Percentiles rank a stretch among this genome's conserved stretches.
phyloP scores from a whole-genome alignment of 2,329 filamentous ascomycete species.

The Parafenestella ontariensis region DNA sequence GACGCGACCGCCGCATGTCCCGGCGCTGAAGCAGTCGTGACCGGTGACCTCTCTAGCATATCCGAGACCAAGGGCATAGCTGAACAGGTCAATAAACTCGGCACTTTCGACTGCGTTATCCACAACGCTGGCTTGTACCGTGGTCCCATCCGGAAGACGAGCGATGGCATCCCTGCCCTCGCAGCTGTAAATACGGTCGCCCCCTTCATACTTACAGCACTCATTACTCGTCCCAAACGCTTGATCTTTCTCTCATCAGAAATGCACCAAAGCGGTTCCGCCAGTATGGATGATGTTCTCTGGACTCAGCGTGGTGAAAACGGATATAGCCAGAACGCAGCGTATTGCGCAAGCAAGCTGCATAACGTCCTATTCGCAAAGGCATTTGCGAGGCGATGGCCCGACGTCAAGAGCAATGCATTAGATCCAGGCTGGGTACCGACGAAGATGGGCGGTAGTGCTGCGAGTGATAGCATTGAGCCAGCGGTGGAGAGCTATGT shows the following conservation, averaged over 20 bases:
- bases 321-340: constrained; percentile 45
- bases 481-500: constrained; percentile 58
- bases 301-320: constrained; percentile 47
- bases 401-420: constrained; percentile 55
- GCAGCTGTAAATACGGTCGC: constrained; percentile 65
- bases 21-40: constrained; percentile 58
- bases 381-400: constrained; percentile 58
- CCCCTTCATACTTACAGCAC: constrained; percentile 63
- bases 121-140: constrained; percentile 65
- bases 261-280: constrained; percentile 59
- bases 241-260: constrained; percentile 61
- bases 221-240: constrained; percentile 58
- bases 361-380: constrained; percentile 64
- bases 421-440: constrained; percentile 63
- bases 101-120: constrained; percentile 62
- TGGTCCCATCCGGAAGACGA: constrained; percentile 53
- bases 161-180: constrained; percentile 57
- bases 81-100: constrained; percentile 57
- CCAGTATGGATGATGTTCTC: constrained; percentile 50
- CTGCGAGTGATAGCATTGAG: constrained; percentile 58
- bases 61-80: constrained; percentile 61
- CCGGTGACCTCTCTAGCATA: constrained; percentile 62
- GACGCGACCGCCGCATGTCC: constrained; percentile 59
- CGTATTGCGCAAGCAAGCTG: constrained; percentile 64
- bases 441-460: constrained; percentile 61